These are phyloP conservation scores for Globisporangium abappressorium DNA, from an alignment of 352 stramenopile genomes.

Conservation along the genomic window DNA sequence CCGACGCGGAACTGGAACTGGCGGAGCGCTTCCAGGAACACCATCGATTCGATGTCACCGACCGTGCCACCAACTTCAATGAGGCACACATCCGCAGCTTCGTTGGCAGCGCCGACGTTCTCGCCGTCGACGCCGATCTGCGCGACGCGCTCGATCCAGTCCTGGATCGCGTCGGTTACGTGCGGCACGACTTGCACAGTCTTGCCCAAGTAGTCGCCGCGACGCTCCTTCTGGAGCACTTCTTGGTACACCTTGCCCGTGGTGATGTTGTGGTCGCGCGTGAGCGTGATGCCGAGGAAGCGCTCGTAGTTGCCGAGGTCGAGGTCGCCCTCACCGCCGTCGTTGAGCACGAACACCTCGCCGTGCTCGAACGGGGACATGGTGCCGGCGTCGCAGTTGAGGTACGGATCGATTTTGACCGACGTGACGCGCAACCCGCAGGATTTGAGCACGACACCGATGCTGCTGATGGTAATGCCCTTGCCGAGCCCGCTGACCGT, in stretches of 20 bases:
- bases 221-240: slow-evolving; percentile 95
- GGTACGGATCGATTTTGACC: slow-evolving; percentile 99
- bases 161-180: slow-evolving; percentile 92
- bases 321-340: slow-evolving; percentile 96
- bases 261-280: slow-evolving; percentile 98
- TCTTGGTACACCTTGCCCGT: slow-evolving; percentile 98
- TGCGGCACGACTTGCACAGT: slow-evolving; percentile 99
- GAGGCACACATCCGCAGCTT: slow-evolving; percentile 95
- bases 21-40: slow-evolving; percentile 99
- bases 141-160: slow-evolving; percentile 98
- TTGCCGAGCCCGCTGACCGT: slow-evolving; percentile 99
- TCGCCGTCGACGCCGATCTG: slow-evolving; percentile 90
- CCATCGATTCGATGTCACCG: slow-evolving; percentile 99
- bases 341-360: slow-evolving; percentile 97
- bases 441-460: slow-evolving; percentile 97
- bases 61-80: slow-evolving; percentile 99
- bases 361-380: slow-evolving; percentile 98
- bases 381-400: slow-evolving; percentile 98
- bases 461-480: slow-evolving; percentile 98
- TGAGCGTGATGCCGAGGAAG: slow-evolving; percentile 96
- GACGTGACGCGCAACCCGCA: slow-evolving; percentile 94
- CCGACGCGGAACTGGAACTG: slow-evolving; percentile 99
- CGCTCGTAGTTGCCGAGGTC: slow-evolving; percentile 99
- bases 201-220: slow-evolving; percentile 98
- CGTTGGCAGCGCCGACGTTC: slow-evolving; percentile 22